A percentile compares a stretch with the other conserved stretches of the same genome.
Evolutionary conservation across 2,329 filamentous ascomycete genomes (phyloP).

Genomic region (Diaporthe australafricana): DNA sequence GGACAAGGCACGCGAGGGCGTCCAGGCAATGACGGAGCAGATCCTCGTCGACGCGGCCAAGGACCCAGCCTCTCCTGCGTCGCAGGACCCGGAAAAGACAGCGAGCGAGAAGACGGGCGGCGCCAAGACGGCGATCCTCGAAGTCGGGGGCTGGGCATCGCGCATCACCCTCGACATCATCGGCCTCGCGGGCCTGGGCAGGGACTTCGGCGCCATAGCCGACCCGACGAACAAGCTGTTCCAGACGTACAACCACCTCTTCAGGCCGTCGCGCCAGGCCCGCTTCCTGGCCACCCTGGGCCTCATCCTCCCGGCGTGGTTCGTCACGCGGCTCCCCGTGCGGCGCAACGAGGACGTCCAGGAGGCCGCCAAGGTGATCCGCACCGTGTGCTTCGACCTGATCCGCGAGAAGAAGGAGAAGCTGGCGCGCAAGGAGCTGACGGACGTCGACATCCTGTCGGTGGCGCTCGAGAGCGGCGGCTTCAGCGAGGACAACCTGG

Average conservation of each 20-base stretch:
- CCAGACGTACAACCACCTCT: conserved; percentile 66
- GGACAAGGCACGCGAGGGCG: conserved; percentile 78
- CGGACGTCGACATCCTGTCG: conserved; percentile 80
- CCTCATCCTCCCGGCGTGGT: conserved; percentile 71
- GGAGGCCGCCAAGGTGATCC: conserved; percentile 68
- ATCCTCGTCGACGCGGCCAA: conserved; percentile 56
- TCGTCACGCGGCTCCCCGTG: conserved; percentile 74
- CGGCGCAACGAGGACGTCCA: conserved; percentile 76
- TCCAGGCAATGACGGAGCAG: conserved; percentile 68
- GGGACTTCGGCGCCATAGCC: conserved; percentile 75
- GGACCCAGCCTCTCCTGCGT: conserved; percentile 42
- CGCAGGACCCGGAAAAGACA: conserved; percentile 26
- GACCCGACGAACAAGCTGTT: conserved; percentile 71
- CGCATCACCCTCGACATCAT: conserved; percentile 81
- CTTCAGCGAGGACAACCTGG: conserved; percentile 83
- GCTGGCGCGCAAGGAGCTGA: conserved; percentile 57
- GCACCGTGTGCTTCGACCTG: conserved; percentile 74
- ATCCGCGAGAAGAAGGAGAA: conserved; percentile 76
- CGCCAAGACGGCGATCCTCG: conserved; percentile 57
- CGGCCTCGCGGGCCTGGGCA: conserved; percentile 76
- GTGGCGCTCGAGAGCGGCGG: conserved; percentile 81
- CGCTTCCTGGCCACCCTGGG: conserved; percentile 68
- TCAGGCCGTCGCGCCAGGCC: conserved; percentile 63
- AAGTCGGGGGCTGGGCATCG: conserved; percentile 73
- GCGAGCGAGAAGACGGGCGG: conserved; percentile 39